Conservation (phyloP, 331 rosid species). For the Ulmus americana region DNA sequence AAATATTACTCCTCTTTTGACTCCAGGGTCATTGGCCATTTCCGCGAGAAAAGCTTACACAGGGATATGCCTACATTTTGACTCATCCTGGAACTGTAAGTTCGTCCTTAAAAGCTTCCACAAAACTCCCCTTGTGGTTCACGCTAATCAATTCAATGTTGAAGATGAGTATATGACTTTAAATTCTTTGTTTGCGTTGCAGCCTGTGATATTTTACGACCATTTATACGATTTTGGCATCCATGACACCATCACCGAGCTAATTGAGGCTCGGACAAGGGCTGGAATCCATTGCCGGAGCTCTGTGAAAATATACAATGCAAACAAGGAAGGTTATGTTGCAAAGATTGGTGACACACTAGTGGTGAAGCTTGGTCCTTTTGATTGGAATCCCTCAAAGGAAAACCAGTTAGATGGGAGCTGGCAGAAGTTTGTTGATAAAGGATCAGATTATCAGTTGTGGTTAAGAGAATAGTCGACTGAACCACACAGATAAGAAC, state of each 20-base stretch:
- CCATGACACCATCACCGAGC: slow-evolving; percentile 48
- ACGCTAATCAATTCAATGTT: not conserved
- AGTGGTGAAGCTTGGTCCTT: slow-evolving; percentile 66
- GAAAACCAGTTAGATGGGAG: slow-evolving; percentile 68
- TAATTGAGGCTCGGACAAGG: slow-evolving; percentile 57
- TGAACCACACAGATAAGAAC: not conserved
- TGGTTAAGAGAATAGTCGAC: slow-evolving; percentile 30
- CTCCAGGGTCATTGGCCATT: slow-evolving; percentile 85
- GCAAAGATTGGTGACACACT: slow-evolving; percentile 61
- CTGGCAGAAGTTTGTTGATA: slow-evolving; percentile 73
- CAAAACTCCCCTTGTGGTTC: not conserved
- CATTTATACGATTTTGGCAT: slow-evolving; percentile 71
- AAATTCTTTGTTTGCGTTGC: slow-evolving; percentile 22
- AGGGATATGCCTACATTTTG: slow-evolving; percentile 77
- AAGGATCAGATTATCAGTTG: slow-evolving; percentile 58
- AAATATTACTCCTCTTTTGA: slow-evolving; percentile 8
- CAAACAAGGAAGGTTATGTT: slow-evolving; percentile 71
- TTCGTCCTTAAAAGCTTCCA: slow-evolving; percentile 4
- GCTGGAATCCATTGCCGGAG: slow-evolving; percentile 74
- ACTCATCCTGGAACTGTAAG: slow-evolving; percentile 85
- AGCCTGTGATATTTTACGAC: slow-evolving; percentile 68
- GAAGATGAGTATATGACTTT: not conserved
- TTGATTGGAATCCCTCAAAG: slow-evolving; percentile 73
- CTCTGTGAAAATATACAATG: slow-evolving; percentile 58
- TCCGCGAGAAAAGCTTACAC: slow-evolving; percentile 67